These are phyloP conservation scores for Pseudogymnoascus sp. DNA, from an alignment of 2,329 filamentous ascomycete species.

Conservation along the genomic window DNA sequence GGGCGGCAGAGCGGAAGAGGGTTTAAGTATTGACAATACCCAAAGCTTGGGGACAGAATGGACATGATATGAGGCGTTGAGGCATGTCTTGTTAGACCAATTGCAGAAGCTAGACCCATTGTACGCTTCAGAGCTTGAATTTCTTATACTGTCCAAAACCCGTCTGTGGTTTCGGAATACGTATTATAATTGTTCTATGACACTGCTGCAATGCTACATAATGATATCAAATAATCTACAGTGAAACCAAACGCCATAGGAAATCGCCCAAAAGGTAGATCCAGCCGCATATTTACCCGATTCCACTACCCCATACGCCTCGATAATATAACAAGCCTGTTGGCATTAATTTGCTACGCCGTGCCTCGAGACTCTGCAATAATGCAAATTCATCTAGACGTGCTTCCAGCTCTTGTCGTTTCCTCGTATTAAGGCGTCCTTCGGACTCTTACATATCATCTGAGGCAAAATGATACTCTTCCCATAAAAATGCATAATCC, in stretches of 20 bases:
- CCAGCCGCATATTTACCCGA: neutral
- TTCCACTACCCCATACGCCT: neutral
- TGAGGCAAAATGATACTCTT: slow-evolving; percentile 77
- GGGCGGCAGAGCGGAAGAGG: slow-evolving; percentile 4
- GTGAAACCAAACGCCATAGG: neutral
- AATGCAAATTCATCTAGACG: neutral
- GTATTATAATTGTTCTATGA: neutral
- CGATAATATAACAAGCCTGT: neutral
- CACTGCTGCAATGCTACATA: neutral
- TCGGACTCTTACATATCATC: slow-evolving; percentile 8
- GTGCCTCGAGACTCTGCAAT: neutral
- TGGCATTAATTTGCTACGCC: neutral
- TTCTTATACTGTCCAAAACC: neutral
- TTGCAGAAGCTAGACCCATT: neutral
- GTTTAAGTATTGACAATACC: neutral
- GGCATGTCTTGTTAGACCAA: neutral
- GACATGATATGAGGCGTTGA: neutral
- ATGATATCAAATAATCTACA: slow-evolving; percentile 2
- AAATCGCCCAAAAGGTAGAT: neutral
- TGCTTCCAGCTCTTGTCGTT: neutral
- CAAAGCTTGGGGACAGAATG: neutral
- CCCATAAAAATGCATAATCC: slow-evolving; percentile 97
- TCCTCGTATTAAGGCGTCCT: neutral
- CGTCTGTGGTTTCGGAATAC: neutral
- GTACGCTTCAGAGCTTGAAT: neutral